These are phyloP conservation scores for Crithidia sp. DNA, from an alignment of 208 protist genomes.

Conservation along the genomic window DNA sequence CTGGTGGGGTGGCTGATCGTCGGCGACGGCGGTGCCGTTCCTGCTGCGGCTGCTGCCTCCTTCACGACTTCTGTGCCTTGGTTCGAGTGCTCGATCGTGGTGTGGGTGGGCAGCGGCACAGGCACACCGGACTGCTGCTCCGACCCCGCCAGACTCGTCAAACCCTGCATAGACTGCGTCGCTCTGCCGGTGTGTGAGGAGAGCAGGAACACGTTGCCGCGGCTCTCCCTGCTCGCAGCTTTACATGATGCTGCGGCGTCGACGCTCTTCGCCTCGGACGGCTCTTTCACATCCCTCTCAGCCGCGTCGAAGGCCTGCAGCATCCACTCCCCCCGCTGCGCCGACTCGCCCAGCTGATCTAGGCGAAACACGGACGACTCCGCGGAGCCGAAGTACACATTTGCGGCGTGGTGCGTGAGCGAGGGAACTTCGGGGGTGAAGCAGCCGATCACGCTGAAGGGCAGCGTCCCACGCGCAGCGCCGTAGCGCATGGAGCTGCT, in stretches of 20 bases:
- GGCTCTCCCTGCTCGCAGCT: too few species aligned
- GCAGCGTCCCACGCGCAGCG: background rate
- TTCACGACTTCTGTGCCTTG: background rate
- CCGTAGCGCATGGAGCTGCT: conserved; percentile 6
- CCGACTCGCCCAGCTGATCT: conserved; percentile 8
- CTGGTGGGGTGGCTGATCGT: background rate
- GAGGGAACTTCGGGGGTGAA: conserved; percentile 65
- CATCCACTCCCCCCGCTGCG: conserved; percentile 28
- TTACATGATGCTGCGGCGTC: too few species aligned
- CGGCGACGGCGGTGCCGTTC: background rate
- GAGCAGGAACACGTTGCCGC: background rate
- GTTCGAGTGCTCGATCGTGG: conserved; percentile 11
- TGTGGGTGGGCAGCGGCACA: conserved; percentile 18
- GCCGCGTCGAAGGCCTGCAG: background rate
- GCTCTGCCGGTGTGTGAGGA: background rate
- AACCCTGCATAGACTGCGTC: background rate
- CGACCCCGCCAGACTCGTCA: background rate
- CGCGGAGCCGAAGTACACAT: conserved; percentile 56
- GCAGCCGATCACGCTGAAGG: conserved; percentile 53
- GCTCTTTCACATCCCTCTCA: background rate
- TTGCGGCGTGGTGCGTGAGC: conserved; percentile 32
- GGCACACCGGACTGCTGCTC: conserved; percentile 1
- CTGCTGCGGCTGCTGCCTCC: background rate
- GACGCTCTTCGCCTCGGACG: too few species aligned
- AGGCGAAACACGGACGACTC: conserved; percentile 64